Evolutionary conservation across 2,329 filamentous ascomycete species (phyloP).

Genomic region (Colletotrichum lentis): DNA sequence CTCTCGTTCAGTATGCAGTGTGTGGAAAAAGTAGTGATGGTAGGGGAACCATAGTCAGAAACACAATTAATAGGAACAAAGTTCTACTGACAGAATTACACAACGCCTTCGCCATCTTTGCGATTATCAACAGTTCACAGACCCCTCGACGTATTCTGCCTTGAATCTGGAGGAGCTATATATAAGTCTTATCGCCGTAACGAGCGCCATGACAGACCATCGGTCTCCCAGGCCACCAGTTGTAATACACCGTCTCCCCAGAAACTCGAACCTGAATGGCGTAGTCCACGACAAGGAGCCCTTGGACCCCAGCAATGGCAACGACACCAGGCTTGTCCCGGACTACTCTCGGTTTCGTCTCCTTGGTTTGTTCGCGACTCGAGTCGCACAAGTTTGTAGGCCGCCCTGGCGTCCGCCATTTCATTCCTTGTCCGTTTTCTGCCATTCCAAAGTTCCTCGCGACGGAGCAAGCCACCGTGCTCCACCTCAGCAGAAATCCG

Average conservation of each 20-base stretch:
- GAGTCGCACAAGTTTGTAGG: too few species aligned
- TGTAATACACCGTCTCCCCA: not conserved
- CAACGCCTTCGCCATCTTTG: too few species aligned
- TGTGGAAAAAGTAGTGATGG: too few species aligned
- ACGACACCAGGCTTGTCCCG: not conserved
- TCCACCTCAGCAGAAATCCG: conserved; percentile 10
- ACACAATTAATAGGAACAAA: too few species aligned
- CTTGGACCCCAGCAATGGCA: not conserved
- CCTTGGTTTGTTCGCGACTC: not conserved
- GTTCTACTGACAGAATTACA: fast-evolving
- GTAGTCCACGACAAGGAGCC: not conserved
- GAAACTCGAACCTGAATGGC: conserved; percentile 7
- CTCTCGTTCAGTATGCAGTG: too few species aligned
- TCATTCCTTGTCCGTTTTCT: not conserved
- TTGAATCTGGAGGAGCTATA: conserved; percentile 12
- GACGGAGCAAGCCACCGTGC: not conserved
- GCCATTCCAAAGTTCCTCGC: conserved; percentile 20
- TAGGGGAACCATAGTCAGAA: too few species aligned
- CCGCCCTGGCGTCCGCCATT: not conserved
- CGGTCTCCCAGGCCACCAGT: conserved; percentile 9
- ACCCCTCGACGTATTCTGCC: not conserved
- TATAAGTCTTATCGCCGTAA: not conserved
- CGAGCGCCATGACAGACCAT: conserved; percentile 16
- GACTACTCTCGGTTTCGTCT: not conserved
- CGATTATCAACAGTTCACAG: too few species aligned